phyloP scores from a whole-genome alignment of 2,329 filamentous ascomycete species.

The Neopestalotiopsis rosae region DNA sequence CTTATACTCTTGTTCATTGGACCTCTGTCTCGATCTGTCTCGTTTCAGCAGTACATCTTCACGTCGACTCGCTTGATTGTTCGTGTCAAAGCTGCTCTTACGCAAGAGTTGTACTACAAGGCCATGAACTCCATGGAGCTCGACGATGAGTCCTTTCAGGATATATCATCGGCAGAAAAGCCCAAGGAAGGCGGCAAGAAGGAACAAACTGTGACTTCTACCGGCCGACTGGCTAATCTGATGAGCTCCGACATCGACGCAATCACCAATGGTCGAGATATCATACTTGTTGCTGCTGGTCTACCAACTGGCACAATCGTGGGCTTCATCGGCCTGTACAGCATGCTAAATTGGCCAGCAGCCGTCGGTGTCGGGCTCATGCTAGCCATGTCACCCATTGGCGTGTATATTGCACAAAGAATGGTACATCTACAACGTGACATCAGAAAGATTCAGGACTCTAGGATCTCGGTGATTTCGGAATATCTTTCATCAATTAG shows the following conservation, averaged over 20 bases:
- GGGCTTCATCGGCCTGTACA: conserved; percentile 57
- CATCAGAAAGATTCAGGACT: conserved; percentile 61
- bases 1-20: conserved; percentile 58
- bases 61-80: conserved; percentile 61
- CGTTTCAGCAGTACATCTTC: conserved; percentile 64
- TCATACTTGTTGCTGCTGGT: conserved; percentile 51
- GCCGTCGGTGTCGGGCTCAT: conserved; percentile 57
- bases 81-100: conserved; percentile 60
- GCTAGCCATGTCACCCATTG: conserved; percentile 53
- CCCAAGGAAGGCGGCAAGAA: conserved; percentile 34
- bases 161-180: conserved; percentile 32
- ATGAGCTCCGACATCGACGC: conserved; percentile 65
- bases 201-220: conserved; percentile 45
- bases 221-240: conserved; percentile 59
- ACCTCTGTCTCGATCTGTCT: conserved; percentile 52
- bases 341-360: conserved; percentile 60
- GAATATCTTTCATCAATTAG: conserved; percentile 64
- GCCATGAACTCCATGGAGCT: conserved; percentile 62
- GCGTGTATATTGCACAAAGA: conserved; percentile 51
- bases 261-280: conserved; percentile 56
- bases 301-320: conserved; percentile 53
- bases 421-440: conserved; percentile 57
- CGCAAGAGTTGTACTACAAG: conserved; percentile 62
- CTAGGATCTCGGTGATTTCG: conserved; percentile 60
- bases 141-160: conserved; percentile 56